phyloP scores from a whole-genome alignment of 306 rosid species.

The Vicia faba region DNA sequence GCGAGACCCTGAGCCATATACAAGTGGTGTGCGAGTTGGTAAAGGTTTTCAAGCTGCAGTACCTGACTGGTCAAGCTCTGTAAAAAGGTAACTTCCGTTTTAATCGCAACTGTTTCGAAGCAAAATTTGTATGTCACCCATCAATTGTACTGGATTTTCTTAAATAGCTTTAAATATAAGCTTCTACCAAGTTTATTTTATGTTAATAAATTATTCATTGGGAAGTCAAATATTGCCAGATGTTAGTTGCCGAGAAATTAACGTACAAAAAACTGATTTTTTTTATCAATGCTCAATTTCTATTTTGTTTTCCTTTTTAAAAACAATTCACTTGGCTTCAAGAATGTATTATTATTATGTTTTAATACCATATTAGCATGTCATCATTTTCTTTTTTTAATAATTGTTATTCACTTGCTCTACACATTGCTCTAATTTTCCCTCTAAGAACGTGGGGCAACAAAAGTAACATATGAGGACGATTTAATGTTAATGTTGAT shows the following conservation, averaged over 20 bases:
- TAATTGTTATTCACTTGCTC: not conserved
- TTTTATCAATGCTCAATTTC: slow-evolving; percentile 21
- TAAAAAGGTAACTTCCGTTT: slow-evolving; percentile 53
- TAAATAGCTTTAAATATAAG: slow-evolving; percentile 4
- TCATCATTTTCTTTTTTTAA: not conserved
- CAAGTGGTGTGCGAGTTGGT: slow-evolving; percentile 73
- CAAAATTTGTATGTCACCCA: slow-evolving; percentile 7
- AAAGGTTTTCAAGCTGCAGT: slow-evolving; percentile 95
- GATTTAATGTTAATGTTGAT: slow-evolving; percentile 10
- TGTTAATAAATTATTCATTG: slow-evolving; percentile 17
- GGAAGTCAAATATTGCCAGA: not conserved
- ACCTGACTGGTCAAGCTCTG: slow-evolving; percentile 76
- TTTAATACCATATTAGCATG: not conserved
- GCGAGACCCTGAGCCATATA: slow-evolving; percentile 57
- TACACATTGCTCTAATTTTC: not conserved
- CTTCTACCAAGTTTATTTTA: slow-evolving; percentile 11
- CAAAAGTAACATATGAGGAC: not conserved
- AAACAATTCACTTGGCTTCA: slow-evolving; percentile 12
- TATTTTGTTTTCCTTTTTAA: not conserved
- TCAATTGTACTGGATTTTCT: slow-evolving; percentile 21
- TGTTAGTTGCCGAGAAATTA: slow-evolving; percentile 21
- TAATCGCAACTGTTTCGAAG: slow-evolving; percentile 30
- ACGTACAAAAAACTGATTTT: slow-evolving; percentile 23
- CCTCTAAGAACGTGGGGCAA: not conserved
- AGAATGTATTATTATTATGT: slow-evolving; percentile 7